These are phyloP conservation scores for Balakata baccata DNA, from an alignment of 345 rosid species.

Conservation along the genomic window DNA sequence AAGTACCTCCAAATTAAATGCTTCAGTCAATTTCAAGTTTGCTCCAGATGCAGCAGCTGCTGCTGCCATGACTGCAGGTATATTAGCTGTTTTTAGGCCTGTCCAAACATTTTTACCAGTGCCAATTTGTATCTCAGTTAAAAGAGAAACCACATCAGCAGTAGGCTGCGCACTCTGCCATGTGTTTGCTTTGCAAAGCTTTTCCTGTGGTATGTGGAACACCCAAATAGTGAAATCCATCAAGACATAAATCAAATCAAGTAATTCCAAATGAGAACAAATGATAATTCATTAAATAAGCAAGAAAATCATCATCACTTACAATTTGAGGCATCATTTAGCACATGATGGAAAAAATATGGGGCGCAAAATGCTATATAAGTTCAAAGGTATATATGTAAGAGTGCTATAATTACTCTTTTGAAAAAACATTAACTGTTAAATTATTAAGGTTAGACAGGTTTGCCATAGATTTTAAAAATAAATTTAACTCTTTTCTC, in stretches of 20 bases:
- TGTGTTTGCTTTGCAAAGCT: conserved; percentile 93
- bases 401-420: neutral
- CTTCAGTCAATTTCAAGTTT: conserved; percentile 74
- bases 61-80: conserved; percentile 98
- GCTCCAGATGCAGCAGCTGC: conserved; percentile 99
- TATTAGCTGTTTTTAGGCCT: conserved; percentile 80
- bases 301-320: neutral
- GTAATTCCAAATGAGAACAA: neutral
- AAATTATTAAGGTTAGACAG: neutral
- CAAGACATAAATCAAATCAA: neutral
- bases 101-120: conserved; percentile 93
- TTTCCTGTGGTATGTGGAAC: conserved; percentile 53
- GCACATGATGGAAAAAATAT: neutral
- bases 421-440: neutral
- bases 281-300: neutral
- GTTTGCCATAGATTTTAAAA: neutral
- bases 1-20: conserved; percentile 93
- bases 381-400: neutral
- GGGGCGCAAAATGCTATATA: neutral
- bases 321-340: neutral
- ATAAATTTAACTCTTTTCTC: neutral
- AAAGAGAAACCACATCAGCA: conserved; percentile 85
- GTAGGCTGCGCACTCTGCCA: conserved; percentile 93
- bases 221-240: conserved; percentile 7
- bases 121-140: conserved; percentile 92